Conservation (phyloP, 495 filamentous ascomycete genomes). For the Podospora fimiseda region DNA sequence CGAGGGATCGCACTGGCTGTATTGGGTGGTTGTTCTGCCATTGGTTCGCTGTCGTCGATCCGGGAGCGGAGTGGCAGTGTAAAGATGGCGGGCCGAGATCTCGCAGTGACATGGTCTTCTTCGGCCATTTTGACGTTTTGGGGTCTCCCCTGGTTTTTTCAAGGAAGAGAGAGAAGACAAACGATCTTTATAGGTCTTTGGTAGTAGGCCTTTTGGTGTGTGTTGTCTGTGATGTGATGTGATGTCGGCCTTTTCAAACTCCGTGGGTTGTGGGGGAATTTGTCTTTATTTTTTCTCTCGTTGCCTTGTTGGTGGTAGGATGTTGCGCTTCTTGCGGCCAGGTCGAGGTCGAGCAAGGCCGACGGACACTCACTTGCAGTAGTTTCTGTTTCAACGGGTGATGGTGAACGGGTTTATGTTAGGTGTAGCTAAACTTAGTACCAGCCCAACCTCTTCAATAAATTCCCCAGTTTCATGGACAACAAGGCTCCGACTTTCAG, state of each 20-base stretch:
- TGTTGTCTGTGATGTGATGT: background rate
- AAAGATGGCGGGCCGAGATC: slow-evolving; percentile 3
- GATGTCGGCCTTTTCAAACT: background rate
- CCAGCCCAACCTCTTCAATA: background rate
- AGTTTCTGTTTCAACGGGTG: background rate
- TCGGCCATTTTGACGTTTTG: slow-evolving; percentile 1
- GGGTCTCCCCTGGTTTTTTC: background rate
- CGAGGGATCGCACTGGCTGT: slow-evolving; percentile 14
- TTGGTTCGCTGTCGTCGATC: slow-evolving; percentile 1
- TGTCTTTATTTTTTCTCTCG: too few relatives aligned
- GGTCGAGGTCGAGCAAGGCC: too few relatives aligned
- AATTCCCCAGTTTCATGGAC: too few relatives aligned
- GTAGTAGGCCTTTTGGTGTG: too few relatives aligned
- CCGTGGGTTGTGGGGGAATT: background rate
- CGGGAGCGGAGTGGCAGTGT: slow-evolving; percentile 18
- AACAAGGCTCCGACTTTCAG: background rate
- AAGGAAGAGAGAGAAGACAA: background rate
- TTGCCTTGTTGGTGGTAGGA: too few relatives aligned
- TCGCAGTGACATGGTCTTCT: background rate
- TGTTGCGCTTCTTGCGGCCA: too few relatives aligned
- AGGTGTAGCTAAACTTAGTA: background rate
- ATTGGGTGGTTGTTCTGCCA: slow-evolving; percentile 9
- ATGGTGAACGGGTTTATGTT: background rate
- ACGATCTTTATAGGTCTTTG: too few relatives aligned
- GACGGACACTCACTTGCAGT: too few relatives aligned